Percentiles rank a stretch among this genome's conserved stretches.
These are phyloP conservation scores for Hydrangea macrophylla DNA, from an alignment of 148 eudicot species.

Conservation along the genomic window DNA sequence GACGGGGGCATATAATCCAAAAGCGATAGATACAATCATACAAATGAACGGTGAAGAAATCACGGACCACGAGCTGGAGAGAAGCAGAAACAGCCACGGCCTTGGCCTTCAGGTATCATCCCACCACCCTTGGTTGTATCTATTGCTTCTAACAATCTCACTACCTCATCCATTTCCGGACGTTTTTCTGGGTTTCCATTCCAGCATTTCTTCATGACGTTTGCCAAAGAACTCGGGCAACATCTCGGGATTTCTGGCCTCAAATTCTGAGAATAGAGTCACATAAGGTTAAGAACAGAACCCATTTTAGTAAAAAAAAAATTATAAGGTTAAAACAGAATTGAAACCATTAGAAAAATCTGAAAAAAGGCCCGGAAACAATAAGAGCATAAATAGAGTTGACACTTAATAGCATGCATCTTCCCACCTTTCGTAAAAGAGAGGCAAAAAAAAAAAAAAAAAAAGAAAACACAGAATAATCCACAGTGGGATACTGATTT, in stretches of 20 bases:
- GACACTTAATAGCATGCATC: too few relatives aligned
- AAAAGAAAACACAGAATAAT: too few relatives aligned
- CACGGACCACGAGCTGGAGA: conserved; percentile 65
- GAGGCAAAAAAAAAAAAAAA: too few relatives aligned
- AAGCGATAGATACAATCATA: too few relatives aligned
- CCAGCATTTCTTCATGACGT: conserved; percentile 81
- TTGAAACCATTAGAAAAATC: too few relatives aligned
- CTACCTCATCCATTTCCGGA: conserved; percentile 83
- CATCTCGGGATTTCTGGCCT: conserved; percentile 77
- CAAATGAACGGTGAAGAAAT: conserved; percentile 9
- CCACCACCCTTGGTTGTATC: conserved; percentile 88
- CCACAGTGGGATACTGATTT: too few relatives aligned
- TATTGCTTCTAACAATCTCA: conserved; percentile 61
- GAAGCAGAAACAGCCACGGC: conserved; percentile 69
- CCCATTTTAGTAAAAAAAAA: neutral
- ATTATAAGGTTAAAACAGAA: neutral
- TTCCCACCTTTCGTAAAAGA: too few relatives aligned
- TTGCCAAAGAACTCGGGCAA: conserved; percentile 66
- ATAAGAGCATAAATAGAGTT: too few relatives aligned
- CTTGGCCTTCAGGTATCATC: conserved; percentile 76
- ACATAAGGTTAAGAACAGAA: neutral
- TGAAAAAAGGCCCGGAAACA: too few relatives aligned
- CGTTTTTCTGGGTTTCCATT: conserved; percentile 64
- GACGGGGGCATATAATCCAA: too few relatives aligned
- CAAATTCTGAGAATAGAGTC: conserved; percentile 43